Base-by-base conservation (phyloP, 805 yeast species). In the Saccharomycopsis lassenensis region DNA sequence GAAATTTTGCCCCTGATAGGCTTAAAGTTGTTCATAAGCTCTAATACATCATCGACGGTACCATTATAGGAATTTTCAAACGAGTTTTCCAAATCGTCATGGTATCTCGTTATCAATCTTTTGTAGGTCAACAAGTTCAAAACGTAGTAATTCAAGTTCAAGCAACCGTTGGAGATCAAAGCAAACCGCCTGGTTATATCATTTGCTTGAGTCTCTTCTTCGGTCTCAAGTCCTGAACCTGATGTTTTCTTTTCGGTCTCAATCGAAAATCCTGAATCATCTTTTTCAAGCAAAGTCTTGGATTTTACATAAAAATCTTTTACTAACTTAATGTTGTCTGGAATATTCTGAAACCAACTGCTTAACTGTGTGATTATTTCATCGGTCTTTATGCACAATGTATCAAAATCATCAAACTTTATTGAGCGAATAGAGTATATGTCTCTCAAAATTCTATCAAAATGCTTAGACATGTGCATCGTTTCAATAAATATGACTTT, bases 381-480 rank as follows among this genome's bases (percentile, higher is more conserved):
- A 4, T 35, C 22, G 4, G 44, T 32, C 33, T 51, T 52, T 1
- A 4, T n/a, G 12, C 40, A 35, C 11, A 51, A 27, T 1, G 39
- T 39, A 5, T 44, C 47, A 36, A 51, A 50, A 31, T 40, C 47
- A 35, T 52, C 57, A 30, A 37, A 43, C 31, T 43, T 45, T 5
- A 50, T 19, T 11, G 52, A 47, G 26, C 47, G 49, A 33, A 50
- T 29, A 29, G 47, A 48, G 34, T 48, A 51, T n/a, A 52, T 41
- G 17, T 42, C 43, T 18, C 37, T 34, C 22, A 50, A 40, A 7
- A 45, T 37, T 19, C 46, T 50, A 33, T 52, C 52, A 19, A 47
- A 43, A 31, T 47, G 46, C 20, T 44, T 37, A 1, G 54, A 48
- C 11, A 49, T 22, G 31, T 52, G 50, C 29, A 52, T 45, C 33